Evolutionary conservation across 805 yeast species (phyloP).

Genomic region (Limtongia smithiae): DNA sequence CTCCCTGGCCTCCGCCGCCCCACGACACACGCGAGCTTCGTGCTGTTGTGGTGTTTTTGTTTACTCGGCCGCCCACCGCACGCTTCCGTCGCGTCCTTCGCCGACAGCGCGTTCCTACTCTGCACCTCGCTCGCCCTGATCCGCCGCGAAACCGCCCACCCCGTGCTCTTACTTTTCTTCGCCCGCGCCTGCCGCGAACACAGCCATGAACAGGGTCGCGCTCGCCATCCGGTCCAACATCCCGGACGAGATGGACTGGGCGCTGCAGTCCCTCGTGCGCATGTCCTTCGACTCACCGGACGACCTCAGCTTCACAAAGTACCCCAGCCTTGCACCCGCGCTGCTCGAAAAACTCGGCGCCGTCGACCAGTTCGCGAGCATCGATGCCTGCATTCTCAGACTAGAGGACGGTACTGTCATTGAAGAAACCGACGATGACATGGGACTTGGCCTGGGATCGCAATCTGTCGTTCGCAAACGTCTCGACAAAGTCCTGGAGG

Average conservation of each 20-base stretch:
- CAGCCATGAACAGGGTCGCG: conserved; percentile 46
- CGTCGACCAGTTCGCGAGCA: conserved; percentile 4
- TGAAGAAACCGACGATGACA: conserved; percentile 23
- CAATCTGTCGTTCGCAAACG: conserved; percentile 1
- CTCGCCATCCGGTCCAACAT: conserved; percentile 67
- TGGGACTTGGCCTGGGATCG: conserved; percentile 14
- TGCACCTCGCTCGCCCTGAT: too few relatives aligned
- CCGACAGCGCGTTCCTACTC: too few relatives aligned
- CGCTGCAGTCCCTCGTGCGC: conserved; percentile 52
- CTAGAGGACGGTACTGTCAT: background rate
- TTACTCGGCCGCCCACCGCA: too few relatives aligned
- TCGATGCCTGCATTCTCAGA: conserved; percentile 1
- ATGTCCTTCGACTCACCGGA: conserved; percentile 50
- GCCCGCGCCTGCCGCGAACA: background rate
- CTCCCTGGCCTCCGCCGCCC: too few relatives aligned
- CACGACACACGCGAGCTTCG: too few relatives aligned
- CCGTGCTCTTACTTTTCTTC: background rate
- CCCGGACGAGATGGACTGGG: conserved; percentile 67
- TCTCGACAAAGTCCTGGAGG: conserved; percentile 42
- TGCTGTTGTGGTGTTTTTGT: too few relatives aligned
- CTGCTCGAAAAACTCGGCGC: conserved; percentile 39
- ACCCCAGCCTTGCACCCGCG: conserved; percentile 40
- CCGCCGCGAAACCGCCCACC: too few relatives aligned
- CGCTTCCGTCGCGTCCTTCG: too few relatives aligned
- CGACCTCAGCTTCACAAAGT: conserved; percentile 46